phyloP scores from a whole-genome alignment of 208 protist species.

The Acanthamoeba triangularis region DNA sequence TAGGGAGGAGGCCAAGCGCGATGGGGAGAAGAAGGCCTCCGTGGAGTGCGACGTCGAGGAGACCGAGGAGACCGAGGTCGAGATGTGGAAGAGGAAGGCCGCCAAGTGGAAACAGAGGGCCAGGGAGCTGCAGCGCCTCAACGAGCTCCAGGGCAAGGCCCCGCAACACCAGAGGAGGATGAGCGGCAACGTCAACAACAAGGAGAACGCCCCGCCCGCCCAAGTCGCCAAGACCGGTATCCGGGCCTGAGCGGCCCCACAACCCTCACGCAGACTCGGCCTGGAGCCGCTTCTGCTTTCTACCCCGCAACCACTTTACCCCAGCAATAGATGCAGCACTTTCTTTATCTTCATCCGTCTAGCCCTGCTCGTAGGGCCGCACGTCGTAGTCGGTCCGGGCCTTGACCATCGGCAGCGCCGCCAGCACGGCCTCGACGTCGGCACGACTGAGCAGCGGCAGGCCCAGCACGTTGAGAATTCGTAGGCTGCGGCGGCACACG shows the following conservation, averaged over 20 bases:
- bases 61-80: neutral
- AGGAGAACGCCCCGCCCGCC: too few relatives aligned
- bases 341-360: neutral
- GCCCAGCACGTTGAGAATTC: conserved; percentile 33
- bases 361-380: neutral
- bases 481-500: conserved; percentile 3
- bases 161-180: too few relatives aligned
- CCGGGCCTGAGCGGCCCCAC: too few relatives aligned
- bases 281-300: too few relatives aligned
- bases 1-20: neutral
- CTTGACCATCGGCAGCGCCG: neutral
- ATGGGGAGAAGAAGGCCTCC: neutral
- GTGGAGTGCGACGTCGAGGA: neutral
- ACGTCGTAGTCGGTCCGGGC: conserved; percentile 25
- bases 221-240: too few relatives aligned
- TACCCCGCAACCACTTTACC: too few relatives aligned
- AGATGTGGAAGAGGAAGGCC: conserved; percentile 39
- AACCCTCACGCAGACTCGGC: too few relatives aligned
- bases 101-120: conserved; percentile 26
- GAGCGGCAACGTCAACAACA: too few relatives aligned
- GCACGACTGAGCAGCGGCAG: neutral
- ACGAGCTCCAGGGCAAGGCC: neutral
- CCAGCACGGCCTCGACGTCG: neutral
- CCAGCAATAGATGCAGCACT: too few relatives aligned
- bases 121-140: conserved; percentile 12